Percentiles rank a stretch among this genome's conserved stretches.
phyloP scores from a whole-genome alignment of 106 monocot species.

The Dendrobium catenatum region DNA sequence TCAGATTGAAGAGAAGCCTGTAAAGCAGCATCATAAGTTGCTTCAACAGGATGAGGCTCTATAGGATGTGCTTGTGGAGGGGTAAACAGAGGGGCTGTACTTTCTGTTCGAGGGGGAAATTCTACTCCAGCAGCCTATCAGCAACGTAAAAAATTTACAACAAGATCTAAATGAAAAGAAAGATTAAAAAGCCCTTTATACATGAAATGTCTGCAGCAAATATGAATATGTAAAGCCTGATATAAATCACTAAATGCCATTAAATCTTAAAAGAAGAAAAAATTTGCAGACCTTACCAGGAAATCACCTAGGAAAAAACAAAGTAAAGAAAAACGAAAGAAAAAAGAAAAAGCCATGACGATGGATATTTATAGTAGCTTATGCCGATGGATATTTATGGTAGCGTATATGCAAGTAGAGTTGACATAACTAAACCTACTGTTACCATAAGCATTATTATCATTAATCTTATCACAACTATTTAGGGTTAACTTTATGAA shows the following conservation, averaged over 20 bases:
- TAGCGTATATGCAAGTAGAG: neutral
- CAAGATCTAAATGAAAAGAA: neutral
- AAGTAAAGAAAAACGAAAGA: neutral
- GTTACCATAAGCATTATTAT: neutral
- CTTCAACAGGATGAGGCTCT: constrained; percentile 22
- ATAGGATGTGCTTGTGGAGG: constrained; percentile 80
- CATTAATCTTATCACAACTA: neutral
- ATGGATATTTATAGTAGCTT: neutral
- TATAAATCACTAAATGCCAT: neutral
- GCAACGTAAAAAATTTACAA: neutral
- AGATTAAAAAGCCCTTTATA: neutral
- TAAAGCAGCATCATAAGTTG: constrained; percentile 56
- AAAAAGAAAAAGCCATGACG: neutral
- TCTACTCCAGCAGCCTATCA: constrained; percentile 80
- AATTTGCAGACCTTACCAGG: neutral
- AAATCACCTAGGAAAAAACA: neutral
- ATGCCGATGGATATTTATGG: neutral
- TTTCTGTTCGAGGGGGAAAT: constrained; percentile 86
- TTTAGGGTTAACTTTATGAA: neutral
- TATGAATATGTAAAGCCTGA: neutral
- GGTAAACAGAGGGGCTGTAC: constrained; percentile 67
- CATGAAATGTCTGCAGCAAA: neutral
- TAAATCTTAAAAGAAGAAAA: neutral
- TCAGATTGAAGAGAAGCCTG: constrained; percentile 85
- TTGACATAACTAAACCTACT: neutral